Conservation (phyloP, 345 rosid genomes). For the Ailanthus altissimus region DNA sequence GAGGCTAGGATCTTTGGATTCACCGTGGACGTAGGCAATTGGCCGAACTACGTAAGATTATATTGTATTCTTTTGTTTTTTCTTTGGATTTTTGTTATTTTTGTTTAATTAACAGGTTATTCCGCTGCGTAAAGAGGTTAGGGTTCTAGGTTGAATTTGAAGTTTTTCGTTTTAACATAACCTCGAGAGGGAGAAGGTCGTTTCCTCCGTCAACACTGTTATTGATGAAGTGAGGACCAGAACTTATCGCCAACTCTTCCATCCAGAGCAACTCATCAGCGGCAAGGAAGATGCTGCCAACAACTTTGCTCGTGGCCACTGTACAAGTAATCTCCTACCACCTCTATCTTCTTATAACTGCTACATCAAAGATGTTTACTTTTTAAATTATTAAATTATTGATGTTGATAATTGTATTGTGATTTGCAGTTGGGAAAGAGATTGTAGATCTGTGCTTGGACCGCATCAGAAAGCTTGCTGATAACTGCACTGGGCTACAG, state of each 20-base stretch:
- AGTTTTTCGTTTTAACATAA: too few species aligned
- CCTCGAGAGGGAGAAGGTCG: too few species aligned
- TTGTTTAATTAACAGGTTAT: too few species aligned
- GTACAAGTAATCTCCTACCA: constrained; percentile 36
- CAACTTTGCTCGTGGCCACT: constrained; percentile 63
- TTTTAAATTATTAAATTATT: neutral
- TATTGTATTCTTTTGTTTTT: too few species aligned
- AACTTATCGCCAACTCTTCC: constrained; percentile 54
- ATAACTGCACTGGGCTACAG: constrained; percentile 64
- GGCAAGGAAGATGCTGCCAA: constrained; percentile 67
- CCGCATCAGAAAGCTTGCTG: constrained; percentile 58
- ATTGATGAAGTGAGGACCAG: constrained; percentile 62
- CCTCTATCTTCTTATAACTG: neutral
- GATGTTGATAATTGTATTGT: neutral
- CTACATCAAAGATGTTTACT: neutral
- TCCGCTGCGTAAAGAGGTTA: too few species aligned
- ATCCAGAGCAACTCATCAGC: constrained; percentile 57
- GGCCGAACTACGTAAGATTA: too few species aligned
- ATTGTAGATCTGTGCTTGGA: constrained; percentile 63
- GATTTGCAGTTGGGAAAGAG: constrained; percentile 48
- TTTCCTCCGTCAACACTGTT: too few species aligned
- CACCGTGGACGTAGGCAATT: too few species aligned
- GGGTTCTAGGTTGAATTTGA: too few species aligned
- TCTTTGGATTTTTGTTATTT: too few species aligned
- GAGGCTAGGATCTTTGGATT: too few species aligned